phyloP scores from a whole-genome alignment of 2,329 filamentous ascomycete genomes.

The Colletotrichum tofieldiae region DNA sequence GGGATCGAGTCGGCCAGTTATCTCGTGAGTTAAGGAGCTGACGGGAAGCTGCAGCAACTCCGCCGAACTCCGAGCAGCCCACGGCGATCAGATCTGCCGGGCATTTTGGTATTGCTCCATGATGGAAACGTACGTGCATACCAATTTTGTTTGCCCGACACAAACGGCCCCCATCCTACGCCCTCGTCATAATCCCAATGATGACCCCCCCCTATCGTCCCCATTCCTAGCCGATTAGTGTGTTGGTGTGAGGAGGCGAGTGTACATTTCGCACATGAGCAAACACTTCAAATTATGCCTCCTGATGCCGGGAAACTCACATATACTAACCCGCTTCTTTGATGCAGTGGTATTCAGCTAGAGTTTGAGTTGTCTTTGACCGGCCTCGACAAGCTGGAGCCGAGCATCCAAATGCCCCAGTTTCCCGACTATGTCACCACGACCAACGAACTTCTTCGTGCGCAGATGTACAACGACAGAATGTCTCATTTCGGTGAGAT shows the following conservation, averaged over 20 bases:
- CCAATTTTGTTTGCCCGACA: background rate
- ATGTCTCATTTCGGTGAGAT: slow-evolving; percentile 70
- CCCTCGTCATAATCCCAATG: background rate
- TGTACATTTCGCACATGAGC: background rate
- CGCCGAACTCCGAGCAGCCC: slow-evolving; percentile 62
- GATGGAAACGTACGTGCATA: slow-evolving; percentile 63
- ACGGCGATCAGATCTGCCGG: slow-evolving; percentile 68
- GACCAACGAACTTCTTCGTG: slow-evolving; percentile 4
- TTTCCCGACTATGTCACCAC: slow-evolving; percentile 14
- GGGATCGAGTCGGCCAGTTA: background rate
- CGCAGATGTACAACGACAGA: slow-evolving; percentile 57
- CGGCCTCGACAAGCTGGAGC: slow-evolving; percentile 68
- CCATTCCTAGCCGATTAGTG: background rate
- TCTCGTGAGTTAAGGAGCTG: background rate
- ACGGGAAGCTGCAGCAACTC: slow-evolving; percentile 51
- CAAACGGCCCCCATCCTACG: background rate
- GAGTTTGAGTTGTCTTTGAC: slow-evolving; percentile 72
- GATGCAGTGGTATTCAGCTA: slow-evolving; percentile 66
- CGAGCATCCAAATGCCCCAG: slow-evolving; percentile 56
- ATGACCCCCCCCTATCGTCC: slow-evolving; percentile 20
- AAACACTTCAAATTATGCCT: too few species aligned
- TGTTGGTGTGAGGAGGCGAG: background rate
- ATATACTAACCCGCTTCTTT: background rate
- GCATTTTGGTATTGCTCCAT: slow-evolving; percentile 72
- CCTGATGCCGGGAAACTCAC: background rate